Evolutionary conservation across 2,329 filamentous ascomycete species (phyloP).

Genomic region (Botrytis fragariae): DNA sequence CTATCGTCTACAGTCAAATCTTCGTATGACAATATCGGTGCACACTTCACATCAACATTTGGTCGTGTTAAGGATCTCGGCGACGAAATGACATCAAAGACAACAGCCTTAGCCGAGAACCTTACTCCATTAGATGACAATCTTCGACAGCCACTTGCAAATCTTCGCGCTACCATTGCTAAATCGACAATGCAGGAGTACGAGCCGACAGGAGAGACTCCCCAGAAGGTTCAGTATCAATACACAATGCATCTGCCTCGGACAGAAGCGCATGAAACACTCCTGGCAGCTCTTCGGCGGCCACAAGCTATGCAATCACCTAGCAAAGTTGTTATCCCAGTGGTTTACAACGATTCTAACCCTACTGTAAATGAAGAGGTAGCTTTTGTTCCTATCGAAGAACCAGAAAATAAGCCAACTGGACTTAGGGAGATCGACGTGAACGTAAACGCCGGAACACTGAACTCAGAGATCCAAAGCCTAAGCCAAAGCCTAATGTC

Average conservation of each 20-base stretch:
- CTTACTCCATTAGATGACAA: constrained; percentile 60
- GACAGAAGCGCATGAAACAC: constrained; percentile 61
- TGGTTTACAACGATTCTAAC: constrained; percentile 38
- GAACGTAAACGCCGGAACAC: constrained; percentile 44
- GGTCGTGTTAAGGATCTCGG: constrained; percentile 67
- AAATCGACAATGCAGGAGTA: constrained; percentile 72
- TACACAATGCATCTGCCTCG: constrained; percentile 77
- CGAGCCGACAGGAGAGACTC: constrained; percentile 79
- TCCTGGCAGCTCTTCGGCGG: constrained; percentile 50
- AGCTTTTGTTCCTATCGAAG: constrained; percentile 25
- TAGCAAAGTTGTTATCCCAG: constrained; percentile 37
- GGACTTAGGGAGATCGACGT: constrained; percentile 51
- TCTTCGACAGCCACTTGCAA: constrained; percentile 66
- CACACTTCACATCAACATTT: constrained; percentile 67
- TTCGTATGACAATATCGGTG: constrained; percentile 69
- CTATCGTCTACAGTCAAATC: constrained; percentile 68
- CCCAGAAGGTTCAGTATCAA: constrained; percentile 75
- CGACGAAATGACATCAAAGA: constrained; percentile 62
- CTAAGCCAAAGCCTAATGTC: constrained; percentile 16
- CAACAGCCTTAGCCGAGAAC: constrained; percentile 55
- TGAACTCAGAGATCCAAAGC: constrained; percentile 24
- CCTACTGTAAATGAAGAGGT: constrained; percentile 18
- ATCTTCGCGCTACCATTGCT: constrained; percentile 68
- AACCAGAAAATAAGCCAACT: constrained; percentile 31
- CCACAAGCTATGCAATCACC: constrained; percentile 33